These are phyloP conservation scores for Pythium insidiosum DNA, from an alignment of 352 stramenopile genomes.

Conservation along the genomic window DNA sequence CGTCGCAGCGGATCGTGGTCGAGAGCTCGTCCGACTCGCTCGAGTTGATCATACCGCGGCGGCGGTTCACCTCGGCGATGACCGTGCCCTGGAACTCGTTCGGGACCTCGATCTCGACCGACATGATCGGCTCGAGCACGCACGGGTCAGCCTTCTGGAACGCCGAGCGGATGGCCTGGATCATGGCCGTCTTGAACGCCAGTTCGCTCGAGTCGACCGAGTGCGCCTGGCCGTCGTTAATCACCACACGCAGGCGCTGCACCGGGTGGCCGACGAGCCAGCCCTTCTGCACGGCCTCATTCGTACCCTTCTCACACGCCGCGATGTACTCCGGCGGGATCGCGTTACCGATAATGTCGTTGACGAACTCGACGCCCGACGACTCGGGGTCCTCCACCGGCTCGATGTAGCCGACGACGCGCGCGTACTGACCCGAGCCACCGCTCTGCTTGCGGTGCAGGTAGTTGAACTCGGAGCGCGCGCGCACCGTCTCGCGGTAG, in stretches of 20 bases:
- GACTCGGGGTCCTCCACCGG: conserved; percentile 84
- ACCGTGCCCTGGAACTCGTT: conserved; percentile 95
- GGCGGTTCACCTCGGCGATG: conserved; percentile 90
- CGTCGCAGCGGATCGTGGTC: conserved; percentile 89
- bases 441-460: conserved; percentile 99
- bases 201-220: conserved; percentile 98
- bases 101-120: conserved; percentile 90
- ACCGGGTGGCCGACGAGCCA: conserved; percentile 96
- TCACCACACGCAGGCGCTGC: conserved; percentile 73
- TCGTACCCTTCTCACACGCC: conserved; percentile 96
- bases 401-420: conserved; percentile 98
- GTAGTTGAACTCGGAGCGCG: conserved; percentile 96
- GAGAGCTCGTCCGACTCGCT: conserved; percentile 94
- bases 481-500: conserved; percentile 97
- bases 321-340: conserved; percentile 98
- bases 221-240: conserved; percentile 92
- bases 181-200: conserved; percentile 96
- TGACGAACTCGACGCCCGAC: conserved; percentile 92
- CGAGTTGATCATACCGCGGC: conserved; percentile 94
- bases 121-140: conserved; percentile 97
- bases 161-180: conserved; percentile 91
- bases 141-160: conserved; percentile 90
- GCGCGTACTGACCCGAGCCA: conserved; percentile 94
- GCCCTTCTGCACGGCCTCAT: conserved; percentile 94
- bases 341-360: conserved; percentile 96